Percentiles rank a stretch among this genome's conserved stretches.
These are phyloP conservation scores for Phytopythium vexans DNA, from an alignment of 352 stramenopile genomes.

Conservation along the genomic window DNA sequence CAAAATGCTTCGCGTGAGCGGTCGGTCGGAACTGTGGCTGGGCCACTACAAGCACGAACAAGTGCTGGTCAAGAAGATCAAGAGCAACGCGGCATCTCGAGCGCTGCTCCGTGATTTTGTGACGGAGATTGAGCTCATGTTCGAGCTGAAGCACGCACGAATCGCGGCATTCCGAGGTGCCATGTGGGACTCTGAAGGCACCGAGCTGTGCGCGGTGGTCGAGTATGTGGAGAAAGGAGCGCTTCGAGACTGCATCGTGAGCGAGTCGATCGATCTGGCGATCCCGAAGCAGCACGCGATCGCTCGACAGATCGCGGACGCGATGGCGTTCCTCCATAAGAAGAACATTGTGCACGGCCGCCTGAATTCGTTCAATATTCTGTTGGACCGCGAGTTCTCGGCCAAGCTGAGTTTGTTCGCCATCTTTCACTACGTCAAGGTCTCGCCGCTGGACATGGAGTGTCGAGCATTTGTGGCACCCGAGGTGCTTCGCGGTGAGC, in stretches of 20 bases:
- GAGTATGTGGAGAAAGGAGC: conserved; percentile 63
- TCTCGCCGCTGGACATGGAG: conserved; percentile 64
- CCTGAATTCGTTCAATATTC: conserved; percentile 74
- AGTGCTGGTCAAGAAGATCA: conserved; percentile 83
- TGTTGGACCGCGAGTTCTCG: conserved; percentile 60
- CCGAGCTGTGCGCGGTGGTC: conserved; percentile 70
- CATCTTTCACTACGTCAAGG: conserved; percentile 76
- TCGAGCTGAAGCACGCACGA: conserved; percentile 56
- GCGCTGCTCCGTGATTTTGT: conserved; percentile 68
- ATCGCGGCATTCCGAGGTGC: conserved; percentile 71
- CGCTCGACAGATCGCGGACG: conserved; percentile 64
- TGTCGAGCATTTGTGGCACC: conserved; percentile 66
- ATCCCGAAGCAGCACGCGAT: conserved; percentile 70
- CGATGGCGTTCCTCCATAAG: conserved; percentile 60
- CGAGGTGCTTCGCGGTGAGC: conserved; percentile 65
- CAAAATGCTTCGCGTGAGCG: conserved; percentile 72
- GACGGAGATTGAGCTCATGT: conserved; percentile 80
- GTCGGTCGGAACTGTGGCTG: conserved; percentile 70
- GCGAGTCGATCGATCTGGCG: conserved; percentile 26
- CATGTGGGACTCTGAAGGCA: conserved; percentile 69
- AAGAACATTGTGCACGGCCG: conserved; percentile 74
- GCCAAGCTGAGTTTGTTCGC: conserved; percentile 78
- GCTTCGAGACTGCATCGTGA: conserved; percentile 56
- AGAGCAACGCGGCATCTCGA: conserved; percentile 64
- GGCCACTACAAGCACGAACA: conserved; percentile 61